phyloP scores from a whole-genome alignment of 805 yeast species.

The Cyberlindnera euphorbiiphila region DNA sequence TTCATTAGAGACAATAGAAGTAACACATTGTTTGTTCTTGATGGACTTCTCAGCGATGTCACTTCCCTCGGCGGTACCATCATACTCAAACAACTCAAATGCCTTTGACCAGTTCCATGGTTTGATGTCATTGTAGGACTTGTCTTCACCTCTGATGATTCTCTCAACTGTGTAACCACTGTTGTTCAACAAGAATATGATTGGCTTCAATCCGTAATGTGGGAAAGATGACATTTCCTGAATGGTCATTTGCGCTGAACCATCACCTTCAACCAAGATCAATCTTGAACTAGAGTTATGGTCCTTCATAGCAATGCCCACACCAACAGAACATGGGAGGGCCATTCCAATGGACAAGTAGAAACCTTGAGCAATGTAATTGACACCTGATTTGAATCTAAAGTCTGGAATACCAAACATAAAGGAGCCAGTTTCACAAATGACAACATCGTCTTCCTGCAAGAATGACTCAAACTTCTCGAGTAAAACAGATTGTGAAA shows the following conservation, averaged over 20 bases:
- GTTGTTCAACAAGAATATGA: conserved; percentile 75
- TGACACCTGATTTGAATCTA: conserved; percentile 50
- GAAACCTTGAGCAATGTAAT: conserved; percentile 62
- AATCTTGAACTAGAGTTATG: conserved; percentile 48
- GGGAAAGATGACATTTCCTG: conserved; percentile 74
- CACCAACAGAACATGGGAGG: conserved; percentile 82
- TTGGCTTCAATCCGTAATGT: conserved; percentile 57
- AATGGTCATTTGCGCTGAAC: conserved; percentile 90
- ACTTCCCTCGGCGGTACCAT: conserved; percentile 27
- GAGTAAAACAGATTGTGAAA: conserved; percentile 46
- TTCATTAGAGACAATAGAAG: conserved; percentile 34
- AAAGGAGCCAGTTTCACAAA: conserved; percentile 81
- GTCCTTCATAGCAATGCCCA: conserved; percentile 68
- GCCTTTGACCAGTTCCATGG: conserved; percentile 82
- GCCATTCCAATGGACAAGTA: conserved; percentile 89
- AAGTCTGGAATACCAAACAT: conserved; percentile 74
- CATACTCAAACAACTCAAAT: conserved; percentile 52
- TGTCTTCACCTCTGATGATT: conserved; percentile 71
- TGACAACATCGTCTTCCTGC: conserved; percentile 62
- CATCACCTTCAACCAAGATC: conserved; percentile 82
- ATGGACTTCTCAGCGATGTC: conserved; percentile 30
- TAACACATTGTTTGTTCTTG: conserved; percentile 26
- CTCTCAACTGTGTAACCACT: conserved; percentile 90
- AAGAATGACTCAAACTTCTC: conserved; percentile 40
- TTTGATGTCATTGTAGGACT: conserved; percentile 78